These are phyloP conservation scores for Cladosporium sp. DNA, from an alignment of 2,329 filamentous ascomycete species.

Conservation along the genomic window DNA sequence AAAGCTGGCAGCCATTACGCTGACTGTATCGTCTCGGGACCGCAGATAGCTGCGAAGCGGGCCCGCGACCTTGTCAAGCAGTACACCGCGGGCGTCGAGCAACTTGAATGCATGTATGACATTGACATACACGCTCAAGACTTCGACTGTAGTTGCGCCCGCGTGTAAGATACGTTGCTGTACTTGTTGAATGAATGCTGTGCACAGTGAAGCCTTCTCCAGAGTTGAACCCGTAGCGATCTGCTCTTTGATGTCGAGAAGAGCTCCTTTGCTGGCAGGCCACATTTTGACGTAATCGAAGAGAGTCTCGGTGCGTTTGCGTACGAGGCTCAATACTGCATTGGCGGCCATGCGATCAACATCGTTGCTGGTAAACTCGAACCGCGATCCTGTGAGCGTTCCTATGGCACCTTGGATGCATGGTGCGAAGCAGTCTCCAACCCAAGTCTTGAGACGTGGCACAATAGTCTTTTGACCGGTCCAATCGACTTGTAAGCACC, in stretches of 20 bases:
- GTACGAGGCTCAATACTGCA: constrained; percentile 63
- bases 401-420: constrained; percentile 54
- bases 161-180: constrained; percentile 67
- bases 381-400: constrained; percentile 20
- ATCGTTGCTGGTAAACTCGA: constrained; percentile 32
- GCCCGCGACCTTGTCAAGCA: constrained; percentile 69
- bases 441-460: constrained; percentile 59
- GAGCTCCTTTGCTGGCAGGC: constrained; percentile 66
- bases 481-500: constrained; percentile 61
- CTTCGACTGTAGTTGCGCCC: constrained; percentile 70
- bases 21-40: constrained; percentile 71
- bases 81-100: constrained; percentile 71
- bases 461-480: constrained; percentile 53
- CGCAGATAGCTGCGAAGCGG: constrained; percentile 73
- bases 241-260: constrained; percentile 65
- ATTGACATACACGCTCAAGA: constrained; percentile 71
- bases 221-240: constrained; percentile 65
- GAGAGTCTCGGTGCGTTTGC: constrained; percentile 64
- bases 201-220: constrained; percentile 65
- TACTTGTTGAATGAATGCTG: constrained; percentile 63
- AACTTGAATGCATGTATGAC: constrained; percentile 74
- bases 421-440: constrained; percentile 63
- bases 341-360: constrained; percentile 68
- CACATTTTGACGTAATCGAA: constrained; percentile 77
- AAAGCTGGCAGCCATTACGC: constrained; percentile 71